These are phyloP conservation scores for Xylariaceae sp. DNA, from an alignment of 2,329 filamentous ascomycete genomes.

Conservation along the genomic window DNA sequence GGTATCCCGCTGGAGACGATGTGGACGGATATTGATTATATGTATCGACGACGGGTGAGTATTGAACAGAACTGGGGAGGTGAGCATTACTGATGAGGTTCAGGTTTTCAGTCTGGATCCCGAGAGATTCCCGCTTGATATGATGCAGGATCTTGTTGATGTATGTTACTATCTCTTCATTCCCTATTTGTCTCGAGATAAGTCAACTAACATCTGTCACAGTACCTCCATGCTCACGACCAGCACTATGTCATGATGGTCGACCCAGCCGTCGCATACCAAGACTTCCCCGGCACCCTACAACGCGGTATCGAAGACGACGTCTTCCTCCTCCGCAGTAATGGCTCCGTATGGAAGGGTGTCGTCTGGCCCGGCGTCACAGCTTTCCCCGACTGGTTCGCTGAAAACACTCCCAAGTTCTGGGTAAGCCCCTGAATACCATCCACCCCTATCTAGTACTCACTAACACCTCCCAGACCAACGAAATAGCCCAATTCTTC, in stretches of 20 bases:
- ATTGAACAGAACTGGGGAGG: not conserved
- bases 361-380: conserved; percentile 75
- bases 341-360: conserved; percentile 54
- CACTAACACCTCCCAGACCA: conserved; percentile 40
- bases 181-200: not conserved
- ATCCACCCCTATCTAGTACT: not conserved
- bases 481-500: conserved; percentile 63
- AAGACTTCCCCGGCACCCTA: conserved; percentile 39
- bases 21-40: conserved; percentile 63
- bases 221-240: conserved; percentile 58
- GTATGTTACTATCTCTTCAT: not conserved
- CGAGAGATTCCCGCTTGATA: not conserved
- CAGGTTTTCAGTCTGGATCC: not conserved
- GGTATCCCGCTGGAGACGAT: conserved; percentile 64
- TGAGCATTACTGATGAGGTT: not conserved
- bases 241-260: conserved; percentile 76
- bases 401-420: conserved; percentile 56
- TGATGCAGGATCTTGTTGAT: not conserved
- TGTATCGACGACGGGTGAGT: conserved; percentile 45
- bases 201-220: not conserved
- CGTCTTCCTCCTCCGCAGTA: conserved; percentile 44
- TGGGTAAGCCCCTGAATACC: conserved; percentile 38
- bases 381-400: conserved; percentile 74
- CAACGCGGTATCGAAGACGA: conserved; percentile 39
- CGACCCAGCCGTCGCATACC: conserved; percentile 58